phyloP scores from a whole-genome alignment of 192 early-diverging fungal species.

The Backusella psychrophila region DNA sequence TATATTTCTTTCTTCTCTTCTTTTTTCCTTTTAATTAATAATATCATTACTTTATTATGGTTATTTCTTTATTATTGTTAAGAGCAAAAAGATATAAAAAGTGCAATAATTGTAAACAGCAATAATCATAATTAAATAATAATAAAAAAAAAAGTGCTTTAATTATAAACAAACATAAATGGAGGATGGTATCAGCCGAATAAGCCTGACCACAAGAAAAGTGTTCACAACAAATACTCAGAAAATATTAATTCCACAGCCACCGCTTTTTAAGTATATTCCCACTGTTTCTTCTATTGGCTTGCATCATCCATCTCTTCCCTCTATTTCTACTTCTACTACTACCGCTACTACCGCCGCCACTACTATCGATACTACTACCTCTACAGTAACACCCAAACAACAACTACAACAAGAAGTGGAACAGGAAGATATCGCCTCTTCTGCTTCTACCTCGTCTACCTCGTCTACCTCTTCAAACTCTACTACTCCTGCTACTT shows the following conservation, averaged over 20 bases:
- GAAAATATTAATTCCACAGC: neutral
- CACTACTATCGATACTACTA: neutral
- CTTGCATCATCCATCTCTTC: neutral
- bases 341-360: neutral
- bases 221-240: slow-evolving; percentile 4
- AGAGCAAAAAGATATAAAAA: neutral
- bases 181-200: slow-evolving; percentile 3
- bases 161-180: neutral
- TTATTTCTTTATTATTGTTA: neutral
- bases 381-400: neutral
- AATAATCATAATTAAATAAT: neutral
- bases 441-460: slow-evolving; percentile 2
- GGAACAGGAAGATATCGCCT: neutral
- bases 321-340: neutral
- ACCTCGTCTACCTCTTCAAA: neutral
- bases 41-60: neutral
- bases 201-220: slow-evolving; percentile 5
- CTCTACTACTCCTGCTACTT: neutral
- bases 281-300: neutral
- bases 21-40: neutral
- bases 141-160: neutral
- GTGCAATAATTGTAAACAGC: neutral
- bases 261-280: neutral
- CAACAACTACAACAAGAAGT: neutral
- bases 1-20: neutral